Evolutionary conservation across 1,284 basidiomycete genomes (phyloP).

Genomic region (Papiliotrema nemorosa): DNA sequence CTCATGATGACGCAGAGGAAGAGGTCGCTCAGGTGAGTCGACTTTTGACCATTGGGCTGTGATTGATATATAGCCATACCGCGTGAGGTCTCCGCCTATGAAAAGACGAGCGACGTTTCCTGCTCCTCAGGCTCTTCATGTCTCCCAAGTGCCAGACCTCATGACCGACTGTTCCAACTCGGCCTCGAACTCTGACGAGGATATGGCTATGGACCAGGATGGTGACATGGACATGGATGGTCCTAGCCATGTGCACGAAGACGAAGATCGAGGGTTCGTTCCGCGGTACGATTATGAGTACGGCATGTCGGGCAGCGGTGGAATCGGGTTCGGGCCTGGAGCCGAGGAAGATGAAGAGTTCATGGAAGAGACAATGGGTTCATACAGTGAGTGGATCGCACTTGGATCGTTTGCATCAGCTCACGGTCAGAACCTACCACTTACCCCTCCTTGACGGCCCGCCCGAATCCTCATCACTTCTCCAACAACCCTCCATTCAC

Average conservation of each 20-base stretch:
- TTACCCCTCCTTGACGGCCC: slow-evolving; percentile 21
- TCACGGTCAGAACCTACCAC: slow-evolving; percentile 1
- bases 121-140: slow-evolving; percentile 11
- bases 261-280: slow-evolving; percentile 5
- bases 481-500: slow-evolving; percentile 12
- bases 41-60: background rate
- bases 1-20: slow-evolving; percentile 13
- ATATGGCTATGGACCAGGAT: slow-evolving; percentile 38
- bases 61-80: background rate
- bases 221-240: slow-evolving; percentile 10
- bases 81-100: slow-evolving; percentile 20
- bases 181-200: slow-evolving; percentile 28
- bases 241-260: background rate
- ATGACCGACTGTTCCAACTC: slow-evolving; percentile 37
- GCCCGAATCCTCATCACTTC: slow-evolving; percentile 32
- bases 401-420: background rate
- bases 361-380: slow-evolving; percentile 15
- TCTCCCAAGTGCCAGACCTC: too few relatives aligned
- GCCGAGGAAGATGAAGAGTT: slow-evolving; percentile 43
- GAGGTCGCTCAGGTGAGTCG: slow-evolving; percentile 27
- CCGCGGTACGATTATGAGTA: slow-evolving; percentile 8
- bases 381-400: slow-evolving; percentile 8
- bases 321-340: slow-evolving; percentile 46
- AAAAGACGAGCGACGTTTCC: slow-evolving; percentile 15
- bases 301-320: slow-evolving; percentile 30